These are phyloP conservation scores for Gaertneriomyces semiglobifer DNA, from an alignment of 192 early-diverging fungal genomes.

Conservation along the genomic window DNA sequence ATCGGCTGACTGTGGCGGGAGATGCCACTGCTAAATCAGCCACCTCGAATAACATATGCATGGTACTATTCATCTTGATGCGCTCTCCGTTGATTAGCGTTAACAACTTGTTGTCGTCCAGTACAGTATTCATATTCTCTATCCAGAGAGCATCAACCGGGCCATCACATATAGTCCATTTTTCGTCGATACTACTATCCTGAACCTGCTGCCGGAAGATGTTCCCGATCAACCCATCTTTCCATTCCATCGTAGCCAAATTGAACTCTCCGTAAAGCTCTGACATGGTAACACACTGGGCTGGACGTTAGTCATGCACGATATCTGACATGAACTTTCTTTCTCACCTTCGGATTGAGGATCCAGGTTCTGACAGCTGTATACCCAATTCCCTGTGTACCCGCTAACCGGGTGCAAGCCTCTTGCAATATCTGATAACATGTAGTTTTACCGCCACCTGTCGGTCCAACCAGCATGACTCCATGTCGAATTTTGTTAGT, in stretches of 20 bases:
- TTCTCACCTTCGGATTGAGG: slow-evolving; percentile 56
- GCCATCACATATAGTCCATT: slow-evolving; percentile 62
- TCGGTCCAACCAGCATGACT: slow-evolving; percentile 63
- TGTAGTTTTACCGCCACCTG: slow-evolving; percentile 61
- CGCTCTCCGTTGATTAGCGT: slow-evolving; percentile 63
- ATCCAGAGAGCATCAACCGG: slow-evolving; percentile 65
- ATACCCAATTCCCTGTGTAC: slow-evolving; percentile 38
- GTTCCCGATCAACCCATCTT: slow-evolving; percentile 56
- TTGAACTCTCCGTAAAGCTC: slow-evolving; percentile 65
- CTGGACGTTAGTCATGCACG: not conserved
- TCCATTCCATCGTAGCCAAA: slow-evolving; percentile 64
- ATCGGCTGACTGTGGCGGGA: slow-evolving; percentile 58
- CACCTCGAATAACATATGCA: slow-evolving; percentile 68
- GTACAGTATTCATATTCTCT: slow-evolving; percentile 63
- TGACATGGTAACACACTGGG: slow-evolving; percentile 54
- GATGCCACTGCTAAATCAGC: slow-evolving; percentile 61
- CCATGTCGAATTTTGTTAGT: slow-evolving; percentile 59
- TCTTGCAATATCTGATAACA: slow-evolving; percentile 55
- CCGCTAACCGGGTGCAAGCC: slow-evolving; percentile 40
- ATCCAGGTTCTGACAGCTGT: slow-evolving; percentile 55
- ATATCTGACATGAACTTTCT: not conserved
- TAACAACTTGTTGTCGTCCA: slow-evolving; percentile 65
- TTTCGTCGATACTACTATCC: slow-evolving; percentile 52
- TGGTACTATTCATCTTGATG: slow-evolving; percentile 57
- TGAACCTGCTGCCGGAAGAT: slow-evolving; percentile 55